phyloP scores from a whole-genome alignment of 2,329 filamentous ascomycete genomes.

The Hirsutella thompsonii region DNA sequence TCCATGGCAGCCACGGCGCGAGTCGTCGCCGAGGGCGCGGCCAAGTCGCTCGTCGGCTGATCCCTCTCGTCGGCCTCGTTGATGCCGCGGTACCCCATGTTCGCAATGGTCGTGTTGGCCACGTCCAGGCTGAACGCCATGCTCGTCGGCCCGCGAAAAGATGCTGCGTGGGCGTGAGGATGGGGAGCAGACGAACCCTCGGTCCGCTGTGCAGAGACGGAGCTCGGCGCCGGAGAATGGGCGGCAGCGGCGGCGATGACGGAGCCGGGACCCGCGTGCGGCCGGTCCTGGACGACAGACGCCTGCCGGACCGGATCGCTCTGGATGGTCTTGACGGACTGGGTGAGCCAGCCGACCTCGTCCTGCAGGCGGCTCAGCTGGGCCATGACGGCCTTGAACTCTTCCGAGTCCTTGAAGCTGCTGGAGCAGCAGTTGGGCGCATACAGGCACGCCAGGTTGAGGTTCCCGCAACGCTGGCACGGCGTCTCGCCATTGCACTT shows the following conservation, averaged over 20 bases:
- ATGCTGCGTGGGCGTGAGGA: slow-evolving; percentile 40
- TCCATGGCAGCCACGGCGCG: slow-evolving; percentile 33
- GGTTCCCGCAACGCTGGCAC: slow-evolving; percentile 55
- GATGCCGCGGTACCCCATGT: slow-evolving; percentile 68
- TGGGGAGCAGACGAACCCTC: slow-evolving; percentile 28
- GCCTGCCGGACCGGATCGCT: slow-evolving; percentile 27
- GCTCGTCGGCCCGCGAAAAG: slow-evolving; percentile 77
- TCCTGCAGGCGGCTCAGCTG: slow-evolving; percentile 68
- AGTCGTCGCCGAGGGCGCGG: slow-evolving; percentile 18
- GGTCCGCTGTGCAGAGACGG: slow-evolving; percentile 21
- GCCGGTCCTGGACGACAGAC: slow-evolving; percentile 20
- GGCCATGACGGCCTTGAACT: slow-evolving; percentile 70
- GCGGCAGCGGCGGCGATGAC: neutral
- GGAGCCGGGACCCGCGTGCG: neutral
- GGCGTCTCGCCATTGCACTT: slow-evolving; percentile 61
- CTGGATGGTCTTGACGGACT: slow-evolving; percentile 57
- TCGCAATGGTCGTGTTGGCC: slow-evolving; percentile 74
- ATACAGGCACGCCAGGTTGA: slow-evolving; percentile 54
- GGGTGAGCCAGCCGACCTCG: slow-evolving; percentile 68
- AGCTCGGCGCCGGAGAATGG: slow-evolving; percentile 20
- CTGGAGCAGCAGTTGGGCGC: slow-evolving; percentile 55
- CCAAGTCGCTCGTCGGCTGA: slow-evolving; percentile 8
- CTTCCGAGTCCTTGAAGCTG: slow-evolving; percentile 84
- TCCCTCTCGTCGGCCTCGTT: slow-evolving; percentile 51
- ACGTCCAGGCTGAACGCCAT: slow-evolving; percentile 76